Conservation (phyloP, 352 stramenopile genomes). For the Phytophthora fragariaefolia region DNA sequence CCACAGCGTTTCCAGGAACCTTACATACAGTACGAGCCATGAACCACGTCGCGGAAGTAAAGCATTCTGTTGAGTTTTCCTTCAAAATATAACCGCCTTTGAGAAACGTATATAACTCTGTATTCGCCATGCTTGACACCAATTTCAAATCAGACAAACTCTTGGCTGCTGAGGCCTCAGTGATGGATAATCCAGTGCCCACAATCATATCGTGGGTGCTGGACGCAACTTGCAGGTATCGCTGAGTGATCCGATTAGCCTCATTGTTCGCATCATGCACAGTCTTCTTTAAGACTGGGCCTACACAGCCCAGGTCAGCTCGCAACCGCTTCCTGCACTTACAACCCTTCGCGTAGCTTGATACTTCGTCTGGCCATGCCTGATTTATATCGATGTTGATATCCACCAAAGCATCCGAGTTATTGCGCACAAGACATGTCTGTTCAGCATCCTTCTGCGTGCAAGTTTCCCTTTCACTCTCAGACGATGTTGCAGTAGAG, state of each 20-base stretch:
- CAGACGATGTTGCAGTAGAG: too few species aligned
- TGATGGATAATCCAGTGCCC: neutral
- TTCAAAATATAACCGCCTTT: neutral
- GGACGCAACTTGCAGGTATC: neutral
- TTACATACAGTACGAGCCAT: neutral
- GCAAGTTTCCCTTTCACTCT: too few species aligned
- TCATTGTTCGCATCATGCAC: neutral
- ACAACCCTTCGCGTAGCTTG: too few species aligned
- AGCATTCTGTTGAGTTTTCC: neutral
- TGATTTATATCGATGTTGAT: too few species aligned
- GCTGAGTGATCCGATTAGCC: neutral
- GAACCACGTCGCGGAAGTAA: neutral
- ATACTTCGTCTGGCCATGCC: too few species aligned
- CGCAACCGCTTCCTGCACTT: neutral
- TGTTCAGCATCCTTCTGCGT: too few species aligned
- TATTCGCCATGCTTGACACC: slow-evolving; percentile 3
- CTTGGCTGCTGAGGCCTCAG: neutral
- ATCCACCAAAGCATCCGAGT: too few species aligned
- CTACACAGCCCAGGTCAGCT: neutral
- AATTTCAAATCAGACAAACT: slow-evolving; percentile 11
- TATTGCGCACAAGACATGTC: too few species aligned
- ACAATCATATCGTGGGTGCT: neutral
- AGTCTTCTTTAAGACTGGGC: neutral
- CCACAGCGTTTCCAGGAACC: neutral
- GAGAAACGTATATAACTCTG: neutral